These are phyloP conservation scores for Schoenoplectus triqueter DNA, from an alignment of 202 grass and related monocot species.

Conservation along the genomic window DNA sequence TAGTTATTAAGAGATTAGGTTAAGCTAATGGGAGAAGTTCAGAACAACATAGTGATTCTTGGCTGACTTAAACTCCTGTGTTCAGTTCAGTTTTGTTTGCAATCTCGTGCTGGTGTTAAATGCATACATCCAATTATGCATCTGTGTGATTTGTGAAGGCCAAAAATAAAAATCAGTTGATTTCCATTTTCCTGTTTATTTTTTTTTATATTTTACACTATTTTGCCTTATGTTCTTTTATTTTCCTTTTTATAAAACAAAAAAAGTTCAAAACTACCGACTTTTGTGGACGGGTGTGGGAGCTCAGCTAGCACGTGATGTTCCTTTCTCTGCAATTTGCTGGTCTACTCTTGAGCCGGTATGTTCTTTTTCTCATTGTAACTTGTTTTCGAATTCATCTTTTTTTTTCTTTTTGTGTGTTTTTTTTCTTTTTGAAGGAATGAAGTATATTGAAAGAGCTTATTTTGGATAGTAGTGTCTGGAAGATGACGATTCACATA, in stretches of 20 bases:
- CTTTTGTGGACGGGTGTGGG: constrained; percentile 88
- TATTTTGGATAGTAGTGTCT: too few relatives aligned
- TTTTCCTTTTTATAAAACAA: constrained; percentile 2
- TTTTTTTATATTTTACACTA: not conserved
- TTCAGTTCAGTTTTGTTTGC: not conserved
- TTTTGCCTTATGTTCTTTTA: constrained; percentile 8
- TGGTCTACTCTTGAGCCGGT: constrained; percentile 95
- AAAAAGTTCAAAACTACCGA: constrained; percentile 84
- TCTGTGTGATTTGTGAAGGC: not conserved
- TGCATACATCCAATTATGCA: not conserved
- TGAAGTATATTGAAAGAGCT: too few relatives aligned
- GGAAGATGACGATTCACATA: too few relatives aligned
- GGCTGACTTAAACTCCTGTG: not conserved
- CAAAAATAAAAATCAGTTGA: not conserved
- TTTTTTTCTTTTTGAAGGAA: too few relatives aligned
- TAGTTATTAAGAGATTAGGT: not conserved
- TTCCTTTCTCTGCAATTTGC: constrained; percentile 98
- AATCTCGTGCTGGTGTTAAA: not conserved
- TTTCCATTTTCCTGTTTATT: not conserved
- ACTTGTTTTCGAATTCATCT: not conserved
- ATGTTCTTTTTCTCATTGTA: constrained; percentile 35
- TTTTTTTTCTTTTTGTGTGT: not conserved
- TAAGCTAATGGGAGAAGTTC: not conserved
- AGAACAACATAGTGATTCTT: not conserved
- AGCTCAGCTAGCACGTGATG: constrained; percentile 92